Percentiles rank a stretch among this genome's conserved stretches.
Conservation (phyloP, 2,329 filamentous ascomycete genomes). For the Verticillium nonalfalfae region DNA sequence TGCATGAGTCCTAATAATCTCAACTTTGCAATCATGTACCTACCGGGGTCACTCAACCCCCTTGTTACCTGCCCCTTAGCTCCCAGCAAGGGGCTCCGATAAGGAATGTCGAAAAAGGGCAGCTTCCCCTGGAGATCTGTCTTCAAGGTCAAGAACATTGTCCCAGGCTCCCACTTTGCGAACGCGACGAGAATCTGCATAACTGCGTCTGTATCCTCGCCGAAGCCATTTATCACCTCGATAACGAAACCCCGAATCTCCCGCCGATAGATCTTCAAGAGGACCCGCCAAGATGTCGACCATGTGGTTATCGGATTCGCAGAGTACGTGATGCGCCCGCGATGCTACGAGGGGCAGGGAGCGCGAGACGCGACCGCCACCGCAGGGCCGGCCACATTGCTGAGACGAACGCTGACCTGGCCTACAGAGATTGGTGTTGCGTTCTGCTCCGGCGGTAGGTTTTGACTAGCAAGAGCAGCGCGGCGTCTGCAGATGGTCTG, state of each 20-base stretch:
- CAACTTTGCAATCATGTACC: not conserved
- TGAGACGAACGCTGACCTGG: constrained; percentile 20
- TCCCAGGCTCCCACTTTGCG: not conserved
- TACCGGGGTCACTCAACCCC: not conserved
- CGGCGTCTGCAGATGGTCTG: not conserved
- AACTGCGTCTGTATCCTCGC: not conserved
- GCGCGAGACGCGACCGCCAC: not conserved
- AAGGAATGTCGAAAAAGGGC: constrained; percentile 1
- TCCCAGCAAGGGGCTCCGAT: not conserved
- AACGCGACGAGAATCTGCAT: not conserved
- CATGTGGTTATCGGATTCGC: constrained; percentile 94
- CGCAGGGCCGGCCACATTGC: not conserved
- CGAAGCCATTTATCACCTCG: not conserved
- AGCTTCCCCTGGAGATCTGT: constrained; percentile 12
- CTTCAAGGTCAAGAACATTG: constrained; percentile 5
- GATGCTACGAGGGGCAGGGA: not conserved
- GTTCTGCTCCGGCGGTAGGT: constrained; percentile 95
- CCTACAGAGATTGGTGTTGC: constrained; percentile 86
- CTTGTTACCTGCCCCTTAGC: not conserved
- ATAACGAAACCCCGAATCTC: not conserved
- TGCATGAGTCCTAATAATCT: not conserved
- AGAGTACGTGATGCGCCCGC: constrained; percentile 59
- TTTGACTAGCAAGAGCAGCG: constrained; percentile 13
- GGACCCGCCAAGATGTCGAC: constrained; percentile 58
- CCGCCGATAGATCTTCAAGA: not conserved